A percentile compares a stretch with the other conserved stretches of the same genome.
Conservation (phyloP, 345 rosid species). For the Diplotaxis tenuifolia region DNA sequence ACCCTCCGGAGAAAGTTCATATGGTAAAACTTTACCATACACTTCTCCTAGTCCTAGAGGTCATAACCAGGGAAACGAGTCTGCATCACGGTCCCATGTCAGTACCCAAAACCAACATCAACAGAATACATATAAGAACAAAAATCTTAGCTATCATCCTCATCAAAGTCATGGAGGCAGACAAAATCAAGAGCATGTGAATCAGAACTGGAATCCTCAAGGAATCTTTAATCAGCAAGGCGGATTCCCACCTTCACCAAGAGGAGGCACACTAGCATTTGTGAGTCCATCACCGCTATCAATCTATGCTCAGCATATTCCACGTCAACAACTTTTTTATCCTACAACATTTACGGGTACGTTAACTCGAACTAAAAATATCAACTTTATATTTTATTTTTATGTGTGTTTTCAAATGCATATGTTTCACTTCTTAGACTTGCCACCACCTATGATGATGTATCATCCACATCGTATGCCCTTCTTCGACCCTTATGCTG, state of each 20-base stretch:
- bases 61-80: constrained; percentile 43
- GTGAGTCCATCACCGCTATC: background rate
- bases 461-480: background rate
- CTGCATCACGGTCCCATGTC: constrained; percentile 37
- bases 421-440: background rate
- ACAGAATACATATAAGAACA: constrained; percentile 50
- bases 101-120: constrained; percentile 51
- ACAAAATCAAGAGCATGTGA: constrained; percentile 56
- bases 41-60: background rate
- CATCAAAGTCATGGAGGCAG: constrained; percentile 54
- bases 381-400: background rate
- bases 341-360: background rate
- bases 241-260: constrained; percentile 32
- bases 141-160: constrained; percentile 39
- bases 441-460: background rate
- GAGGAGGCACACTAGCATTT: background rate
- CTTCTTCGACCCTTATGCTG: background rate
- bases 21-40: background rate
- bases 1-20: background rate
- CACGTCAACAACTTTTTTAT: background rate
- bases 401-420: background rate
- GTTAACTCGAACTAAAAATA: background rate
- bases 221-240: constrained; percentile 51
- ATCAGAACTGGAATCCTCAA: constrained; percentile 9
- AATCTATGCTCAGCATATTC: background rate